Evolutionary conservation across 352 stramenopile species (phyloP).

Genomic region (Pythium periplocum): DNA sequence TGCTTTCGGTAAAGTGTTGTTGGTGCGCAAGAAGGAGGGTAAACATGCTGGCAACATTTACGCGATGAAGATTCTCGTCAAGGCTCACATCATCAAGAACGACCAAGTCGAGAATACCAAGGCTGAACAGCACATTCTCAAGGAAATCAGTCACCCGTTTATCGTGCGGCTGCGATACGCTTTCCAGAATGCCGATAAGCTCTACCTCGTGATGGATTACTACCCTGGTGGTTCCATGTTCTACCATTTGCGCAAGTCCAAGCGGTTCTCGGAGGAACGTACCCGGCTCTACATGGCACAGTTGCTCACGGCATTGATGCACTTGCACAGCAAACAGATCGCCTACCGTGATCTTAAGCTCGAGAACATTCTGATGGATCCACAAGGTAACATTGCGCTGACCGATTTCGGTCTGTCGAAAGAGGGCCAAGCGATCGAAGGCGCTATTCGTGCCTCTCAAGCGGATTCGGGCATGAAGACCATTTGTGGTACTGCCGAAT

Average conservation of each 20-base stretch:
- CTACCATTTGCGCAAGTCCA: conserved; percentile 85
- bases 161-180: conserved; percentile 82
- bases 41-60: conserved; percentile 86
- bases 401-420: conserved; percentile 88
- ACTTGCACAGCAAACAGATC: conserved; percentile 87
- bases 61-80: conserved; percentile 94
- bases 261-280: conserved; percentile 80
- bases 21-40: conserved; percentile 91
- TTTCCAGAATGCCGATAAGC: conserved; percentile 85
- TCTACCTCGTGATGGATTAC: conserved; percentile 98
- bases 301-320: conserved; percentile 82
- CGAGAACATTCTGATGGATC: conserved; percentile 89
- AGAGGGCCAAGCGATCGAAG: conserved; percentile 77
- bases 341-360: conserved; percentile 88
- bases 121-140: conserved; percentile 86
- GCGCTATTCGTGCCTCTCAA: conserved; percentile 76
- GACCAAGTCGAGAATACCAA: conserved; percentile 93
- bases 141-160: conserved; percentile 87
- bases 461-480: conserved; percentile 84
- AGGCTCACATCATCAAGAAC: conserved; percentile 90
- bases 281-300: conserved; percentile 87
- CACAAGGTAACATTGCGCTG: conserved; percentile 81
- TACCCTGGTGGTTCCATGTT: conserved; percentile 89
- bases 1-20: conserved; percentile 94
- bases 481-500: conserved; percentile 86